Evolutionary conservation across 768 basidiomycete species (phyloP), one percentile per base, ranked within the genome.

Genomic region (Gautieria morchelliformis): DNA sequence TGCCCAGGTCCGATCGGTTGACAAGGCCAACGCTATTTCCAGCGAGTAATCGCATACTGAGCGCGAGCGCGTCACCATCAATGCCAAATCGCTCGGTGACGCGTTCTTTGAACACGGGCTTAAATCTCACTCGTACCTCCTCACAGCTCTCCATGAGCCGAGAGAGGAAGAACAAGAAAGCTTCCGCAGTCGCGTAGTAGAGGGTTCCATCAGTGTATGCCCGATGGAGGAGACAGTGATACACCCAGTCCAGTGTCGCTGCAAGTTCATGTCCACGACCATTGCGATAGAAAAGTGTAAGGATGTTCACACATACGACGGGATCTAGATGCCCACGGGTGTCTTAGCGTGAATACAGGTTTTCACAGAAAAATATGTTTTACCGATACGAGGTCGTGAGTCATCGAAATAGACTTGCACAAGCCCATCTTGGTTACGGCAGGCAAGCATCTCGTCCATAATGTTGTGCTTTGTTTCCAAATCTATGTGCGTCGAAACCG

Each of bases 401-500:
- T 74, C 5, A 49, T 64, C 61, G 40, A 63, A 63, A 44, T 62
- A 63, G 5, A 59, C 78, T 69, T 76, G 72, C 37, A 79, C 70
- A 53, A 83, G 81, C 19, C 78, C 78, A 59, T 83, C 79, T 9
- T 67, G 61, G 52, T 78, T 73, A 8, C 72, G 62, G 58, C 78
- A 78, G 37, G 75, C 65, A 3, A 83, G 71, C 75, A 83, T 83
- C 56, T 83, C 78, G 62, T 82, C 75, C 73, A 84, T 76, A 9
- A 82, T 70, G 2, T 73, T 71, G 37, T 68, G 64, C 2, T 72
- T 70, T 11, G 74, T 62, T 12, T 63, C 66, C 20, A 67, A 65
- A 52, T 67, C 64, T 10, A 58, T 67, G 56, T 64, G 27, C 27
- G 5, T 59, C 30, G 73, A 67, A 32, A 81, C 70, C 1, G 75